phyloP scores from a whole-genome alignment of 495 filamentous ascomycete genomes.

The Echria macrotheca region DNA sequence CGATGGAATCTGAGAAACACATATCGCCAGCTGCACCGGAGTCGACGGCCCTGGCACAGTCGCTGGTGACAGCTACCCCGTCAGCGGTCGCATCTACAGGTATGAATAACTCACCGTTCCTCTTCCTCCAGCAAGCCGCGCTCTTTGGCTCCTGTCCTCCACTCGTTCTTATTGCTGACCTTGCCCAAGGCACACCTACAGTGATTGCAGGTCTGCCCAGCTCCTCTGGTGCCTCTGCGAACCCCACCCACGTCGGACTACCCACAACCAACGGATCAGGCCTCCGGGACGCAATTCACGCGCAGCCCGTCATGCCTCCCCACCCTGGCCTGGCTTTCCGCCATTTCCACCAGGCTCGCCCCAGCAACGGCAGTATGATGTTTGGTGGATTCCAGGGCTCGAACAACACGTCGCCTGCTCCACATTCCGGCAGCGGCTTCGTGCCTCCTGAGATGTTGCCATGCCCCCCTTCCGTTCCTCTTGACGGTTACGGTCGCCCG shows the following conservation, averaged over 20 bases:
- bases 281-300: conserved; percentile 2
- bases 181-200: conserved; percentile 13
- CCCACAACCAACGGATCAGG: conserved; percentile 6
- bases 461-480: conserved; percentile 24
- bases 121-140: too few relatives aligned
- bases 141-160: too few relatives aligned
- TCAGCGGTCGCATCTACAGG: conserved; percentile 4
- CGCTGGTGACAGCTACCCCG: neutral
- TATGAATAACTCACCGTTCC: conserved; percentile 13
- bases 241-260: conserved; percentile 9
- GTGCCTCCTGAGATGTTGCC: conserved; percentile 31
- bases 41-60: too few relatives aligned
- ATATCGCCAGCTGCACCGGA: too few relatives aligned
- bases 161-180: conserved; percentile 10
- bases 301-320: conserved; percentile 1
- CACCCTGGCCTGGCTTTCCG: conserved; percentile 14
- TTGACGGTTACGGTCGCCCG: conserved; percentile 33
- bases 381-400: conserved; percentile 42
- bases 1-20: too few relatives aligned
- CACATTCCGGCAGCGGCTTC: conserved; percentile 30
- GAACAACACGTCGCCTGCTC: conserved; percentile 44
- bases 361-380: conserved; percentile 41
- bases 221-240: conserved; percentile 5
- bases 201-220: conserved; percentile 4
- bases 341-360: conserved; percentile 30